Evolutionary conservation across 176 grass and related monocot species (phyloP), one percentile per base, ranked within the genome.

Genomic region (Oryza punctata): DNA sequence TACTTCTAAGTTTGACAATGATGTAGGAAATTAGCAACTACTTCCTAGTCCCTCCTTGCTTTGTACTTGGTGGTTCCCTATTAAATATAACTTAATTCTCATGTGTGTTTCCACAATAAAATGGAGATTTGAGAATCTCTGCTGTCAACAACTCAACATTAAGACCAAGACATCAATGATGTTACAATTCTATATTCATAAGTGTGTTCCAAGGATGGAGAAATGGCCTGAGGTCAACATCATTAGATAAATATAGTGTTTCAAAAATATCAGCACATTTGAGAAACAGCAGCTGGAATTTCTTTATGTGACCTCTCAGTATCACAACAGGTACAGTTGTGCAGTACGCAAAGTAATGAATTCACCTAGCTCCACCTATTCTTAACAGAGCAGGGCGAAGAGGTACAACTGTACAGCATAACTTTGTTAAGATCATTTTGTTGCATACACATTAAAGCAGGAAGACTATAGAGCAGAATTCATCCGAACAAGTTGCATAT

Each of bases 131-230:
- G 32, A 86, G 37, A 74, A 69, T 83, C 61, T 11, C 2, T 23
- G 18, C 12, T 37, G 28, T 82, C 79, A 73, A 86, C 11, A 78
- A 82, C 68, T 75, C 3, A 69, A 75, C n/a, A 74, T 69, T 83
- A 79, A 69, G 69, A 82, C 61, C 37, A 67, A 78, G 70, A 61
- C 32, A 61, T 82, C 45, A 75, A 83, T 82, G 43, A 82, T 74
- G 59, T 60, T 49, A 82, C 27, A 90, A 63, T 47, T 60, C 0
- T 82, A 37, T 87, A 80, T 45, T 82, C 18, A 11, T 38, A 85
- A 75, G 49, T 29, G 44, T 25, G 54, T 63, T 77, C 23, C 9
- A 33, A 66, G 2, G 70, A 76, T 82, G 78, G 59, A 82, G 45
- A 82, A 59, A 47, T 82, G 46, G 27, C 63, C 67, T 75, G 38